Conservation (phyloP, 164 flowering plant genomes). For the Paratinospora sagittata region DNA sequence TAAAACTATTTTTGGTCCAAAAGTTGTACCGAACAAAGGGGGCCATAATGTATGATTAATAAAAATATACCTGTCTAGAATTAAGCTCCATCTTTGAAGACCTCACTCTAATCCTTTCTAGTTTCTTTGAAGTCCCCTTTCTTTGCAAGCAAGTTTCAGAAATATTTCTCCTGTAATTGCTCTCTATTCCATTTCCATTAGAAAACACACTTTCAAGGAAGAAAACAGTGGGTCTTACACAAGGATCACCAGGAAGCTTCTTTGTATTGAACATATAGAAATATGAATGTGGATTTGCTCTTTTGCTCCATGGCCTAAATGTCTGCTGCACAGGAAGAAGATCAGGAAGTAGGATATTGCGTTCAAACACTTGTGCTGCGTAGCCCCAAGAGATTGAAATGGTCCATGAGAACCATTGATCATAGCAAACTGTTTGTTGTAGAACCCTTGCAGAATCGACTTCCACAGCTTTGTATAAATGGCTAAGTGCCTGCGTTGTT, state of each 20-base stretch:
- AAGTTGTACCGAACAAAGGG: too few species aligned
- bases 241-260: constrained; percentile 50
- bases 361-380: constrained; percentile 58
- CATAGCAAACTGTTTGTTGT: constrained; percentile 79
- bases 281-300: constrained; percentile 15
- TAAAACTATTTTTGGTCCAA: too few species aligned
- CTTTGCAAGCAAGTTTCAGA: constrained; percentile 26
- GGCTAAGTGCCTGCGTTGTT: constrained; percentile 41
- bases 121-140: constrained; percentile 20
- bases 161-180: constrained; percentile 34
- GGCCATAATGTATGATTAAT: too few species aligned
- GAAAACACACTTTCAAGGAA: constrained; percentile 40
- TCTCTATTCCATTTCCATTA: constrained; percentile 21
- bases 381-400: constrained; percentile 80
- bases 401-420: constrained; percentile 35
- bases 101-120: constrained; percentile 36
- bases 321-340: constrained; percentile 49
- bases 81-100: constrained; percentile 40
- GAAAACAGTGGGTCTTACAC: constrained; percentile 48
- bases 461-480: constrained; percentile 45
- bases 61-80: constrained; percentile 41
- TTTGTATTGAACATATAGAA: constrained; percentile 54
- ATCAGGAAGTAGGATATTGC: constrained; percentile 49
- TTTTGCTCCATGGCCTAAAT: constrained; percentile 59
- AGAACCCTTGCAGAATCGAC: constrained; percentile 58